Evolutionary conservation across 129 eudicot genomes (phyloP), one percentile per base, ranked within the genome.

Genomic region (Chrysanthemum makinoi): DNA sequence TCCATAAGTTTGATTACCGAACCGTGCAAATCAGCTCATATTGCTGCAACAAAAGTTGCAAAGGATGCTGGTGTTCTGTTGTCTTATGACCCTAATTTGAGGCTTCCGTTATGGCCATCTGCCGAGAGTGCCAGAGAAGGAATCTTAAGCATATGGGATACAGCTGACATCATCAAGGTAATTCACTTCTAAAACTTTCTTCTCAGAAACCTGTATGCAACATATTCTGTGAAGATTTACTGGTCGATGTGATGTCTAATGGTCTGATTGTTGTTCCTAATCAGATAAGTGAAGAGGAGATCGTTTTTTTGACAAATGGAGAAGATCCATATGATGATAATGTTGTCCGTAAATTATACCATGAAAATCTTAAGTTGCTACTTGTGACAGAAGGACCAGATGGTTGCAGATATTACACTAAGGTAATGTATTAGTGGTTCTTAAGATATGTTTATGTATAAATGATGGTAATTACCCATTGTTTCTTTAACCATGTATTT

Each of bases 21-120:
- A 75, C 99, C 99, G 6, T 95, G 99, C 80, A 95, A 86, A 77
- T 88, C 99, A 16, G 96, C 99, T 46, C 99, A 95, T 77, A 88
- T 90, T 78, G 96, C 99, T 60, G 99, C 99, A 12, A 81, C 96
- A 72, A 95, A 86, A 71, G 94, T 80, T 80, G 97, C 99, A 63
- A 95, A 84, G 63, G 99, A 95, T 59, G 96, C 99, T 76, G 97
- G 99, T 56, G 91, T 83, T 39, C 85, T 95, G 66, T 80, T 90
- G 79, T 95, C 99, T 57, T 95, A 95, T 69, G 99, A 95, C 72
- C 99, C 99, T 0, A 95, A 90, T 87, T 77, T 95, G 63, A 86
- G 99, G 86, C 97, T 95, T 81, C 99, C 99, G 12, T 79, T 95
- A 66, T 95, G 99, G 99, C 91, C 97, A 60, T 95, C 99, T 66